Percentiles rank a stretch among this genome's conserved stretches.
Evolutionary conservation across 352 stramenopile species (phyloP).

Genomic region (Pythium apleroticum): DNA sequence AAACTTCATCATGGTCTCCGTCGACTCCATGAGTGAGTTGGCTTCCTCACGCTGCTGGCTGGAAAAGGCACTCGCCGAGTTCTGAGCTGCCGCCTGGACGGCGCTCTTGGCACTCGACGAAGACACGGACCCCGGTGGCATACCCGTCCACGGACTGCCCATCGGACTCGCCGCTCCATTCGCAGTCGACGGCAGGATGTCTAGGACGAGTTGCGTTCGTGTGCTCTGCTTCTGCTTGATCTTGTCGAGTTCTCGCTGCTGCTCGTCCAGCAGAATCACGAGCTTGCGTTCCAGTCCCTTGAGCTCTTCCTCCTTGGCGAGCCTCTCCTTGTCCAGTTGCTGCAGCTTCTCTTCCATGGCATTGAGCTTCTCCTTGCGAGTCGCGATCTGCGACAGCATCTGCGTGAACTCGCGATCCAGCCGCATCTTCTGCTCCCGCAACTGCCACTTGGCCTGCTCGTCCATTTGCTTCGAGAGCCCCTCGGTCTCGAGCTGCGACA

Average conservation of each 20-base stretch:
- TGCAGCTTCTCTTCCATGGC: conserved; percentile 87
- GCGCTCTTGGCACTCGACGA: conserved; percentile 18
- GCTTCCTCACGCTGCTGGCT: conserved; percentile 89
- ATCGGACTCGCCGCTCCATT: conserved; percentile 15
- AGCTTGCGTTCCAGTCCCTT: conserved; percentile 93
- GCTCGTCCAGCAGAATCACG: conserved; percentile 48
- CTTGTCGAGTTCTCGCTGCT: conserved; percentile 26
- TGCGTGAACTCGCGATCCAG: conserved; percentile 94
- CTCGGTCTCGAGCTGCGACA: conserved; percentile 91
- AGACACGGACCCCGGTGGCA: neutral
- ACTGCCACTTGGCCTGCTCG: conserved; percentile 81
- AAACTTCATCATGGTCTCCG: conserved; percentile 98
- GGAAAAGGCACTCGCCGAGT: conserved; percentile 42
- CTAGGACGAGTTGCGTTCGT: conserved; percentile 48
- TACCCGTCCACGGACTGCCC: conserved; percentile 25
- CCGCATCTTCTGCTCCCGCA: conserved; percentile 93
- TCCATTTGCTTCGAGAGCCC: conserved; percentile 73
- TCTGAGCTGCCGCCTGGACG: conserved; percentile 14
- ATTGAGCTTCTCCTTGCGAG: conserved; percentile 88
- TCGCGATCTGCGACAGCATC: conserved; percentile 93
- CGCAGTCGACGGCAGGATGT: conserved; percentile 31
- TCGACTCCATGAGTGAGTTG: conserved; percentile 92
- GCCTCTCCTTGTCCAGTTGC: conserved; percentile 79
- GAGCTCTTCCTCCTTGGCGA: conserved; percentile 93
- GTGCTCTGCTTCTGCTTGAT: conserved; percentile 60